Evolutionary conservation across 192 early-diverging fungal genomes (phyloP).

Genomic region (Mycoemilia scoparia): DNA sequence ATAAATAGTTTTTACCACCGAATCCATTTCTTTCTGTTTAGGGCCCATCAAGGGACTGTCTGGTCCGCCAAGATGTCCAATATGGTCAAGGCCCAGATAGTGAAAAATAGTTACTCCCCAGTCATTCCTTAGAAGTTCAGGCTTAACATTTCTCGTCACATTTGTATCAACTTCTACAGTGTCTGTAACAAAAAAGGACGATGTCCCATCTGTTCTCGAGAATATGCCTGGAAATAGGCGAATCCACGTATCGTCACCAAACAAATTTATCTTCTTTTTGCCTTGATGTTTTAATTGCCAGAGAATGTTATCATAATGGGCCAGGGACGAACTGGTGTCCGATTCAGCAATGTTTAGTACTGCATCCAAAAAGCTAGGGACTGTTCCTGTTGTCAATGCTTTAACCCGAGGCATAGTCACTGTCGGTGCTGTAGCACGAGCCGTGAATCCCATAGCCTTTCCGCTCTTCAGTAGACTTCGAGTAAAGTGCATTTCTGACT

Average conservation of each 20-base stretch:
- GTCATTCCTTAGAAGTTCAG: slow-evolving; percentile 31
- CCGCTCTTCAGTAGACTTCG: slow-evolving; percentile 30
- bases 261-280: slow-evolving; percentile 48
- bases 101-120: slow-evolving; percentile 65
- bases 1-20: slow-evolving; percentile 36
- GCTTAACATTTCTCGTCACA: slow-evolving; percentile 44
- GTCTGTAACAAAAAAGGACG: slow-evolving; percentile 37
- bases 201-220: slow-evolving; percentile 39
- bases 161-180: slow-evolving; percentile 58
- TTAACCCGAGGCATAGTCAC: slow-evolving; percentile 70
- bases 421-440: slow-evolving; percentile 40
- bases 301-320: slow-evolving; percentile 55
- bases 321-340: slow-evolving; percentile 35
- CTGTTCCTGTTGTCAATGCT: slow-evolving; percentile 53
- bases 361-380: slow-evolving; percentile 66
- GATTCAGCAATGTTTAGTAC: slow-evolving; percentile 69
- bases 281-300: slow-evolving; percentile 37
- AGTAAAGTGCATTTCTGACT: slow-evolving; percentile 44
- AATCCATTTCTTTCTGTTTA: slow-evolving; percentile 65
- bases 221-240: slow-evolving; percentile 64
- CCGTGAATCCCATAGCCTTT: slow-evolving; percentile 23
- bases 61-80: slow-evolving; percentile 57
- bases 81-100: slow-evolving; percentile 68
- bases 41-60: slow-evolving; percentile 45
- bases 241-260: slow-evolving; percentile 96